Conservation (phyloP, 345 rosid species). For the Rhizophora mangle region DNA sequence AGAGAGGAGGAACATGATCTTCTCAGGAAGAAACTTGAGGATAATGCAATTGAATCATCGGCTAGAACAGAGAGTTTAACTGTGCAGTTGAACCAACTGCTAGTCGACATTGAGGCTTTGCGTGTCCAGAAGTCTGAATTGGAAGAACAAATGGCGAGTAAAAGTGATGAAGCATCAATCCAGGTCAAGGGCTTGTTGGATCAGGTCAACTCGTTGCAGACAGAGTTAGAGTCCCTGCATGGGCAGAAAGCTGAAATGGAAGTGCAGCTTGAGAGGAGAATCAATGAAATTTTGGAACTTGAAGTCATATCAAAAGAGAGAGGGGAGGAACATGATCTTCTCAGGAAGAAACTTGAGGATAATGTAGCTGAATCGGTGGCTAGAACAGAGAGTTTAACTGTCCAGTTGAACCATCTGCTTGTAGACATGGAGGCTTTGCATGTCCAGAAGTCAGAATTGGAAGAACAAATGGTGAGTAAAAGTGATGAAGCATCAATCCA, state of each 20-base stretch:
- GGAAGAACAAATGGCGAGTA: constrained; percentile 52
- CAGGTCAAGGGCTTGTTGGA: constrained; percentile 45
- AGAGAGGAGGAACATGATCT: constrained; percentile 48
- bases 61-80: constrained; percentile 35
- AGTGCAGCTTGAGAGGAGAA: constrained; percentile 48
- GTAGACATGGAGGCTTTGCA: too few relatives aligned
- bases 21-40: constrained; percentile 53
- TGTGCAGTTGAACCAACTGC: constrained; percentile 39
- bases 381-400: too few relatives aligned
- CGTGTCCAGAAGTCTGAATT: constrained; percentile 50
- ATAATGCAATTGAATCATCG: background rate
- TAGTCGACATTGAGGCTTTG: constrained; percentile 39
- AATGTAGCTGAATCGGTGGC: too few relatives aligned
- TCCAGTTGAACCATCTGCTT: too few relatives aligned
- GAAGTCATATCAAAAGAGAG: constrained; percentile 44
- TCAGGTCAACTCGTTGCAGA: constrained; percentile 47
- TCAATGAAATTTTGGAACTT: constrained; percentile 16
- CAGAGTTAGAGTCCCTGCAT: constrained; percentile 40
- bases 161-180: constrained; percentile 49
- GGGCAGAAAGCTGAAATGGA: constrained; percentile 54
- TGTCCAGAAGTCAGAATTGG: too few relatives aligned
- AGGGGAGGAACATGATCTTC: constrained; percentile 46
- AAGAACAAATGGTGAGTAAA: too few relatives aligned
- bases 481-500: too few relatives aligned
- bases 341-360: constrained; percentile 52